Base-by-base conservation (phyloP, 1,284 basidiomycete genomes). In the Erythrobasidium hasegawianum region DNA sequence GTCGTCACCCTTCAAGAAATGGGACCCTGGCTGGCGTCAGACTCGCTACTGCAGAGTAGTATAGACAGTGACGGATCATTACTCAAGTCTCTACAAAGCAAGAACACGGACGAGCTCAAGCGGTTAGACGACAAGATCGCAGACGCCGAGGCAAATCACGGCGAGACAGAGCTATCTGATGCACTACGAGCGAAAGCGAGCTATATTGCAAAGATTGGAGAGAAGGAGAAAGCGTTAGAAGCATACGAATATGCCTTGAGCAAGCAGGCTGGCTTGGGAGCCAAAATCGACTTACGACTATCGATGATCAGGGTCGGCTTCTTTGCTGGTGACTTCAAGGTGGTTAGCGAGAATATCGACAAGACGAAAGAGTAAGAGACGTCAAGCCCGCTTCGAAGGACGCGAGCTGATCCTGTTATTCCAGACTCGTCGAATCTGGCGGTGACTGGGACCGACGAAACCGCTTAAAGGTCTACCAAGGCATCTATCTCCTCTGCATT, bases 401-500 rank as follows among this genome's bases (percentile, higher is more conserved):
- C 26, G 24, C 13, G 33, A 22, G n/a, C 43, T 47, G 43, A 47
- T 14, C 4, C 7, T 47, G 16, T 3, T 33, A 11, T 33, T 24
- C 3, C 74, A 94, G 90, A 69, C 80, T 97, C 39, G 89, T 97
- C 57, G 93, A 97, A 73, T 86, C 93, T 76, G 95, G 96, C 1
- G 95, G 96, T 53, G 95, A 98, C 78, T 98, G 95, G 95, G 95
- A 98, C 78, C 83, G 96, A 64, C 84, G 93, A 33, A 98, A 97
- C 77, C 84, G 94, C 52, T 85, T 97, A 72, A 98, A 97, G 78
- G 95, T 97, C 43, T 98, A 98, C 81, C 85, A 87, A 61, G 94
- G 89, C 43, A 80, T 96, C 1, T 89, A 96, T 76, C 81, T 88
- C 33, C 80, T 96, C 39, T 90, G 90, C 18, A 87, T 93, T 67